Base-by-base conservation (phyloP, 768 basidiomycete genomes). In the Russula brevipes region DNA sequence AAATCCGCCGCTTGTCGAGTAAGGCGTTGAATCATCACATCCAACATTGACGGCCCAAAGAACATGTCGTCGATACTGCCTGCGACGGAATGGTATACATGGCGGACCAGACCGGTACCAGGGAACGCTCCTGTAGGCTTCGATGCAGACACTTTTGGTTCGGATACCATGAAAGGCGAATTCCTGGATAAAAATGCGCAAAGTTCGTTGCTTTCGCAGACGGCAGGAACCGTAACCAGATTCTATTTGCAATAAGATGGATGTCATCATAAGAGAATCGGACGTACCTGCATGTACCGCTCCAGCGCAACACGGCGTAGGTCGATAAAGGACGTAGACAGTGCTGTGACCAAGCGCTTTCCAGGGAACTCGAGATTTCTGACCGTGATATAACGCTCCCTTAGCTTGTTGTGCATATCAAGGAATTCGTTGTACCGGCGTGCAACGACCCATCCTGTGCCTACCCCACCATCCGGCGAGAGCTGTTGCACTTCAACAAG, bases 11-110 rank as follows among this genome's bases (percentile, higher is more conserved):
- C 94, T 74, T 98, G 94, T 36, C 86, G 83, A 0, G 89, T 92
- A 17, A 98, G 83, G 2, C 94, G 85, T 69, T 92, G 88, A 47
- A 96, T 91, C 82, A 96, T 90, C 50, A 95, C 88, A 72, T 98
- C 94, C 49, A 98, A 76, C 92, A 97, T 94, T 0, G 93, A 94
- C 2, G 91, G 95, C 3, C 92, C 94, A 67, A 96, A 93, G 75
- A 96, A 88, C 83, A 97, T 92, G 73, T 98, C 97, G 73, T 99
- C 97, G 69, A 98, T 87, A 72, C 94, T 94, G 66, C 92, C 91
- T 5, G 96, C 85, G 51, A 99, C 91, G 31, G 93, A 91, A 36
- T 88, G 86, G 72, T 96, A 98, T 61, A 99, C 82, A 30, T 86
- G 88, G 59, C 87, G 87, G 57, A 98, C 91, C 42, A 97, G 80